These are phyloP conservation scores for Pugionium dolabratum DNA, from an alignment of 345 rosid species.

Conservation along the genomic window DNA sequence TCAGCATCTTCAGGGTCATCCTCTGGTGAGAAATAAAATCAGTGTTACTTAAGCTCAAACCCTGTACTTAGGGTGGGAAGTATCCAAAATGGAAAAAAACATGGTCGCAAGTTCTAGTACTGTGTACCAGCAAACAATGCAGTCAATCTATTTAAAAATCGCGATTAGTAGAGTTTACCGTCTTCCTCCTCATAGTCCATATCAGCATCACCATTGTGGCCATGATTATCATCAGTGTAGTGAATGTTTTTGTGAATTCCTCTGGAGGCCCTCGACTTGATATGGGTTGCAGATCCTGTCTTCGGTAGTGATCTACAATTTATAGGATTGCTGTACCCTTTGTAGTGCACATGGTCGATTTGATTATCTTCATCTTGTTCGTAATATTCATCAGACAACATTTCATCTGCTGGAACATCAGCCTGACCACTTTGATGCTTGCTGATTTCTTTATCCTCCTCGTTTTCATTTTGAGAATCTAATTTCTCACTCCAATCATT, in stretches of 20 bases:
- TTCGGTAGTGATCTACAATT: slow-evolving; percentile 59
- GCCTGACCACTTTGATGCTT: slow-evolving; percentile 65
- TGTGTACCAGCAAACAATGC: background rate
- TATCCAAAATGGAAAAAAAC: background rate
- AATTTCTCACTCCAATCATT: slow-evolving; percentile 55
- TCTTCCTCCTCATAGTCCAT: slow-evolving; percentile 81
- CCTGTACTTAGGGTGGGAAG: background rate
- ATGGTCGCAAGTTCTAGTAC: slow-evolving; percentile 5
- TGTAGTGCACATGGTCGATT: slow-evolving; percentile 66
- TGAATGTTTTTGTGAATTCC: slow-evolving; percentile 47
- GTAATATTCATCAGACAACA: slow-evolving; percentile 99
- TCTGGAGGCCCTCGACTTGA: slow-evolving; percentile 59
- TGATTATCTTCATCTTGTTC: slow-evolving; percentile 99
- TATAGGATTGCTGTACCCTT: slow-evolving; percentile 42
- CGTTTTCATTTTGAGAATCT: slow-evolving; percentile 66
- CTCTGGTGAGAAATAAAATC: slow-evolving; percentile 55
- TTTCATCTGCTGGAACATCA: slow-evolving; percentile 96
- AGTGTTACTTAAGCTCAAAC: slow-evolving; percentile 31
- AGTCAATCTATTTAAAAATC: background rate
- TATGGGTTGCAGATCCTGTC: slow-evolving; percentile 47
- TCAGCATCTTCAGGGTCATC: slow-evolving; percentile 99
- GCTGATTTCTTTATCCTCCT: slow-evolving; percentile 51
- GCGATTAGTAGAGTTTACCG: slow-evolving; percentile 48
- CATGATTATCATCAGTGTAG: slow-evolving; percentile 42
- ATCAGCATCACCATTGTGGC: slow-evolving; percentile 59